Evolutionary conservation across 306 rosid genomes (phyloP).

Genomic region (Mimosa pudica): DNA sequence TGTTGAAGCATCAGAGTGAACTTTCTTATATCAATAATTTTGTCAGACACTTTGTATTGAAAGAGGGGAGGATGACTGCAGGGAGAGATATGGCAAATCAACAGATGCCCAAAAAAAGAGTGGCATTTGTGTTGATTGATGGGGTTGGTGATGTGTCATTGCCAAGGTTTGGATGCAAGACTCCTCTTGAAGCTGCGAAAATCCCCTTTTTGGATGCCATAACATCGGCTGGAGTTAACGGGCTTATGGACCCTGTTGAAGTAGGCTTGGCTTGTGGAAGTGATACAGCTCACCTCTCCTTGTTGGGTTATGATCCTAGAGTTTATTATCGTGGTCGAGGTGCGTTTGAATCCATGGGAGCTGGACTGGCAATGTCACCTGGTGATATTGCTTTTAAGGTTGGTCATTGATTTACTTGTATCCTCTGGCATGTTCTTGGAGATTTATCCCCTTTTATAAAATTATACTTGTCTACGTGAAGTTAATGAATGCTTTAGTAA

Average conservation of each 20-base stretch:
- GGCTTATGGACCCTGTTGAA: slow-evolving; percentile 97
- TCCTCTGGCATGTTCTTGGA: slow-evolving; percentile 3
- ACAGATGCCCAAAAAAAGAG: slow-evolving; percentile 72
- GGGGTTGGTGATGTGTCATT: slow-evolving; percentile 93
- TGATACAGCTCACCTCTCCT: slow-evolving; percentile 97
- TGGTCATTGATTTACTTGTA: slow-evolving; percentile 17
- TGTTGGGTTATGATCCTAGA: slow-evolving; percentile 88
- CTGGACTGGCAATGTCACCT: slow-evolving; percentile 97
- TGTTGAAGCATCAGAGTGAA: slow-evolving; percentile 30
- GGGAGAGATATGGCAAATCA: slow-evolving; percentile 48
- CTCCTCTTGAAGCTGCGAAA: slow-evolving; percentile 90
- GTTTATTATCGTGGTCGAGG: slow-evolving; percentile 93
- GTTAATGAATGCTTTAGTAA: slow-evolving; percentile 1
- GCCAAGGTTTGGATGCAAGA: slow-evolving; percentile 75
- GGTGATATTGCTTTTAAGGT: slow-evolving; percentile 99
- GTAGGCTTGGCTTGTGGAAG: slow-evolving; percentile 98
- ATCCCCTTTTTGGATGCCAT: slow-evolving; percentile 79
- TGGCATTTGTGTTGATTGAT: slow-evolving; percentile 92
- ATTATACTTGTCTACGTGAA: not conserved
- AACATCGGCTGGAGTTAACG: slow-evolving; percentile 90
- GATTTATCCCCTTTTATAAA: not conserved
- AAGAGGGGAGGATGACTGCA: not conserved
- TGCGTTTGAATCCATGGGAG: slow-evolving; percentile 98
- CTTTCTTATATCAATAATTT: slow-evolving; percentile 1
- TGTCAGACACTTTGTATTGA: slow-evolving; percentile 15